Evolutionary conservation across 495 filamentous ascomycete genomes (phyloP), one percentile per base, ranked within the genome.

Genomic region (Penicillium pancosmium): DNA sequence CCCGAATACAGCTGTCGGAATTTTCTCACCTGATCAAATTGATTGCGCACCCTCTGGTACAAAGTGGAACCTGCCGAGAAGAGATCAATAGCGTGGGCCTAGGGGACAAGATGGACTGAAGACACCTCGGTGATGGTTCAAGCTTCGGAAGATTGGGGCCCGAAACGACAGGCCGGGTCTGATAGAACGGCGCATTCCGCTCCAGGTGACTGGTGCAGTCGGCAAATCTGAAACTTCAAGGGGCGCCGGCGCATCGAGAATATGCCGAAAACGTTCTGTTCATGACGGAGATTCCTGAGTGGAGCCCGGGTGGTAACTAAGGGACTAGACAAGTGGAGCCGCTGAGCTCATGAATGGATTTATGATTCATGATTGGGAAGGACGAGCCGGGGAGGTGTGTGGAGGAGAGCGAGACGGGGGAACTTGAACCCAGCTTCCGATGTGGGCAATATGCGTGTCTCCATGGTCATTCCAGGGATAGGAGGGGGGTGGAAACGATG

Each of bases 191-290:
- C 47, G 54, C n/a, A 19, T 54, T 38, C 52, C 61, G 47, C 52
- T 9, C 34, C 21, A 35, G 25, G 40, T 50, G 16, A 31, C 31
- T 33, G 36, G 36, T 5, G 35, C 53, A 52, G 19, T 60, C 63
- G 66, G 63, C 63, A 64, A 61, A 56, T 61, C 55, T 61, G 57
- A 63, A 63, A 63, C 63, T 40, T 65, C 35, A 18, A 31, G 43
- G 51, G 50, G 46, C 49, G 50, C 31, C 48, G 50, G 46, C 49
- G 50, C 31, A 52, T 52, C 49, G 25, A 23, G 34, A 57, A 54
- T 57, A 59, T 66, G 63, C 66, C 66, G 66, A 62, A 66, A 66
- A 62, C 58, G 58, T 57, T 64, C 50, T 53, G 56, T 51, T 60
- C 50, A 27, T 59, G 63, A 62, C 36, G 55, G 59, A 57, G 65